Evolutionary conservation across 148 eudicot species (phyloP), one percentile per base, ranked within the genome.

Genomic region (Heliosperma pusillum): DNA sequence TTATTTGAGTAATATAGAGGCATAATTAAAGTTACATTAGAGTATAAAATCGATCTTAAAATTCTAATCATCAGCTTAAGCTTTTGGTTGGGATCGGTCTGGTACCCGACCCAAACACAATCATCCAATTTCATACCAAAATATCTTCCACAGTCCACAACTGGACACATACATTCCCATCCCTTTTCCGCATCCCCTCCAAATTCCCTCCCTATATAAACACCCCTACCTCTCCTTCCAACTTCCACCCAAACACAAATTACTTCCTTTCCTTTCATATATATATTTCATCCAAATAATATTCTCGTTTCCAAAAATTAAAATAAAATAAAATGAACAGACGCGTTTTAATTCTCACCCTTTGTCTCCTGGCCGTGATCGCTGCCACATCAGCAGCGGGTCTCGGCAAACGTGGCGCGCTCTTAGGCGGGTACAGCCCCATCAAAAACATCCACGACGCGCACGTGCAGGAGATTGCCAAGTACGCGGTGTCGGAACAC

Each of bases 401-500:
- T 44, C 17, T 25, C n/a, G 67, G 67, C 21, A 30, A 8, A 1
- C 40, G 69, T 20, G 22, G 47, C 3, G 47, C 0, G 4, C 15
- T 59, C 64, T 10, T 33, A 33, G 69, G 69, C 24, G 25, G 52
- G 10, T 66, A 40, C 70, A 40, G 29, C 7, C 85, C 78, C 22
- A 82, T 88, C 57, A 30, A 66, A 33, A 29, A 89, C 85, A 65
- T 78, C 44, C 80, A 70, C 3, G 83, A 80, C 21, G 78, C 83
- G 5, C 47, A 80, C 40, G 77, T 89, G 40, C 21, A 77, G 2
- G 87, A 84, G 30, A 76, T 83, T 42, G 93, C 85, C 7, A 71
- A 86, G 26, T 89, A 79, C 65, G 93, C 89, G 15, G 79, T 89
- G 10, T 10, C 17, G 1, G 81, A 81, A 70, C 80, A 88, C 77